These are phyloP conservation scores for Schizonepeta tenuifolia DNA, from an alignment of 257 asterid species.

Conservation along the genomic window DNA sequence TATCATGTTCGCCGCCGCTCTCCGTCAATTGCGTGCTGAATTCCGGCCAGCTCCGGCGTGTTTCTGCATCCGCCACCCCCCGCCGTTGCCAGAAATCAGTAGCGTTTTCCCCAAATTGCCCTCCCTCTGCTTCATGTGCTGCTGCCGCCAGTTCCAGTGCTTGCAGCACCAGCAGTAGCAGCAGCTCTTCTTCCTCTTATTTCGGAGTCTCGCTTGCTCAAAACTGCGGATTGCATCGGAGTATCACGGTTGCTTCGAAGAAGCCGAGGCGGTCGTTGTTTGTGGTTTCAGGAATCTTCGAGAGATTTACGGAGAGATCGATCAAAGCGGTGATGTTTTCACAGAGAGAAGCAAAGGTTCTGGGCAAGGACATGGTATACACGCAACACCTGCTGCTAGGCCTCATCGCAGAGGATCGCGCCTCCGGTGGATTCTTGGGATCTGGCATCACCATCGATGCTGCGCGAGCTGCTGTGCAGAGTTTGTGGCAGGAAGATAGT, in stretches of 20 bases:
- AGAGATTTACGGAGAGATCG: conserved; percentile 91
- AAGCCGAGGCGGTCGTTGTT: conserved; percentile 51
- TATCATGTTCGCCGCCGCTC: conserved; percentile 75
- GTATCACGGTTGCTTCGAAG: conserved; percentile 16
- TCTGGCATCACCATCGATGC: conserved; percentile 70
- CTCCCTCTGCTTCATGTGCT: too few relatives aligned
- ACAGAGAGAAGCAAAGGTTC: conserved; percentile 81
- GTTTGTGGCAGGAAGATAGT: conserved; percentile 61
- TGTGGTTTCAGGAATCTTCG: conserved; percentile 75
- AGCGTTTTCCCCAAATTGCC: conserved; percentile 36
- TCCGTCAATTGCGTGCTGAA: conserved; percentile 57
- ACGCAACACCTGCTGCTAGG: conserved; percentile 91
- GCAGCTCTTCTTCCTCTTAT: conserved; percentile 54
- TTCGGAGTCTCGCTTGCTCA: conserved; percentile 57
- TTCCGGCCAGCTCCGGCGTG: conserved; percentile 48
- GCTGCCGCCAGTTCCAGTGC: conserved; percentile 30
- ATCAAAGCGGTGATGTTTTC: conserved; percentile 90
- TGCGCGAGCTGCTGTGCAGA: conserved; percentile 80
- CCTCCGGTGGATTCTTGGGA: conserved; percentile 75
- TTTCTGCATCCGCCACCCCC: conserved; percentile 36
- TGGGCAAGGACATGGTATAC: conserved; percentile 72
- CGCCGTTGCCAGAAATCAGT: conserved; percentile 43
- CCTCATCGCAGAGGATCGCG: conserved; percentile 90
- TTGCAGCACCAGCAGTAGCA: conserved; percentile 48
- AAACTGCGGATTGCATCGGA: conserved; percentile 24